Evolutionary conservation across 192 early-diverging fungal genomes (phyloP), one percentile per base, ranked within the genome.

Genomic region (Coemansia sp.): DNA sequence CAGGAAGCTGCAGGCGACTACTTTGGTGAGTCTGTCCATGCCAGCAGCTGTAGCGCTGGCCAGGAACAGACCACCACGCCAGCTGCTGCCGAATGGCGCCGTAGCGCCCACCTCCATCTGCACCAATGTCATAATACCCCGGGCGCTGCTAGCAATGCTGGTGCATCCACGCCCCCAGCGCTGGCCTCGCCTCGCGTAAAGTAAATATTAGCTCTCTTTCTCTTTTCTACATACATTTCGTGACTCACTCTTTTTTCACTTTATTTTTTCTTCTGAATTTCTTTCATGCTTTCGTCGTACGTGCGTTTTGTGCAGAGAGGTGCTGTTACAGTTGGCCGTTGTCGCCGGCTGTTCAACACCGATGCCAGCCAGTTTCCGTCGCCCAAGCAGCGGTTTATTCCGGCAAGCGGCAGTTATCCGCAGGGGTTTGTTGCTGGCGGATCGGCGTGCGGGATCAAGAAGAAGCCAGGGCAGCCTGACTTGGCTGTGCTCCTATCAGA

Each of bases 381-480:
- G 43, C 75, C 60, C 60, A 92, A 86, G 69, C 82, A 82, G 40
- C 67, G 75, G 43, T 82, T 89, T 22, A 86, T 93, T 42, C 91
- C 94, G 1, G 71, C 74, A 1, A 67, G 76, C 0, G 95, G 95
- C 19, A 84, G 80, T 11, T 98, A 95, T 66, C 96, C 96, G 0
- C 53, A 61, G 2, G 96, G 95, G 14, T 98, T 95, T 65, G 70
- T 79, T 19, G 93, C 87, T 1, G 87, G 86, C n/a, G 91, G 89
- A 12, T 73, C 86, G 7, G 72, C 82, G 22, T 87, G 89, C 53
- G 87, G 90, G 8, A 83, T 98, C 26, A 97, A 97, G 64, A 94
- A 93, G 65, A 88, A 88, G 82, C 81, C 46, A 50, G 29, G 29
- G 12, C 63, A 72, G 5, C 87, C 87, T 17, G 96, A 98, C 75